phyloP scores from a whole-genome alignment of 805 yeast species.

The Cephaloascus fragrans region DNA sequence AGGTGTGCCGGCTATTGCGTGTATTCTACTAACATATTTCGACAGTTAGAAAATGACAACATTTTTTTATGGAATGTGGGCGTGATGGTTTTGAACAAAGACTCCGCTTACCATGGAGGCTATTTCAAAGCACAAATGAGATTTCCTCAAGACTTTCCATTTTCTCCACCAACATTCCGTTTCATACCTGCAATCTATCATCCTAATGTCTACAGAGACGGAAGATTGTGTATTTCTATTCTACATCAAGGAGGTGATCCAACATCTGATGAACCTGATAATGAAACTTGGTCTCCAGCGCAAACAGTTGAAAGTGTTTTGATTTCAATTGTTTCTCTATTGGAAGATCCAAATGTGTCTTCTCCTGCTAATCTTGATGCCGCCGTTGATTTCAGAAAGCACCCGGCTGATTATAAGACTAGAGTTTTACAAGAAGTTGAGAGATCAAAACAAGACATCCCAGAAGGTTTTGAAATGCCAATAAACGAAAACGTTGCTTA shows the following conservation, averaged over 20 bases:
- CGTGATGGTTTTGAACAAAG: slow-evolving; percentile 83
- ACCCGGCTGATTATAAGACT: slow-evolving; percentile 65
- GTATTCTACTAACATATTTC: not conserved
- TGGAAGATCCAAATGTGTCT: slow-evolving; percentile 88
- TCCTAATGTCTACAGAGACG: slow-evolving; percentile 92
- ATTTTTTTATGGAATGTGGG: slow-evolving; percentile 74
- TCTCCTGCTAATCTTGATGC: slow-evolving; percentile 98
- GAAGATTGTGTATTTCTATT: slow-evolving; percentile 86
- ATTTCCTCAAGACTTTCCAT: slow-evolving; percentile 88
- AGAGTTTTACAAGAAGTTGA: slow-evolving; percentile 77
- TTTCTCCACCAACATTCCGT: slow-evolving; percentile 83
- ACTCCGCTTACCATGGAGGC: slow-evolving; percentile 89
- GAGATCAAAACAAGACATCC: slow-evolving; percentile 76
- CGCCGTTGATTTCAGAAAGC: slow-evolving; percentile 79
- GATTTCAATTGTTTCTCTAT: slow-evolving; percentile 79
- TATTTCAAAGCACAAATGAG: slow-evolving; percentile 91
- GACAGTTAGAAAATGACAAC: slow-evolving; percentile 42
- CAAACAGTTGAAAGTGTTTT: slow-evolving; percentile 89
- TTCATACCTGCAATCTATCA: slow-evolving; percentile 92
- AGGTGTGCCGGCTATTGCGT: too few species aligned
- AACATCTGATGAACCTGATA: slow-evolving; percentile 83
- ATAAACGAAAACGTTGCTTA: slow-evolving; percentile 42
- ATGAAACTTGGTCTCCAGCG: slow-evolving; percentile 90
- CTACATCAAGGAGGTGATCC: slow-evolving; percentile 88
- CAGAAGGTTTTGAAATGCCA: slow-evolving; percentile 79